Evolutionary conservation across 768 basidiomycete species (phyloP).

Genomic region (Suillus brevipes): DNA sequence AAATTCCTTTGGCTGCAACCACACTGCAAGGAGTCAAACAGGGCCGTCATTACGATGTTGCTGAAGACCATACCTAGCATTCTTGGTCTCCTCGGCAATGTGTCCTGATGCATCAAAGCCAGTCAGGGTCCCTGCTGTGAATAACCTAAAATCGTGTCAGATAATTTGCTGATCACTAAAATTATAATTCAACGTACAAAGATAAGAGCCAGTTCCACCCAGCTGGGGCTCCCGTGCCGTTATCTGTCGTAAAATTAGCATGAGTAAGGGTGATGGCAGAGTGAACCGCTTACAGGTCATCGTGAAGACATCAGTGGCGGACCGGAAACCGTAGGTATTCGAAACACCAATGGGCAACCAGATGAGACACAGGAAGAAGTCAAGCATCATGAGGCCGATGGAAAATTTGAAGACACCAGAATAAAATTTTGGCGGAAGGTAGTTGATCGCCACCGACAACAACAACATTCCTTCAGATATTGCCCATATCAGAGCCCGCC

Average conservation of each 20-base stretch:
- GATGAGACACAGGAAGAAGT: constrained; percentile 84
- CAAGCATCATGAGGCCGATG: constrained; percentile 72
- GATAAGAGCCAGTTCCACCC: constrained; percentile 93
- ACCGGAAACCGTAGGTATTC: constrained; percentile 85
- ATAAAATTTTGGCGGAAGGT: constrained; percentile 75
- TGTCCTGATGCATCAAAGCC: constrained; percentile 92
- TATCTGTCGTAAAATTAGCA: constrained; percentile 49
- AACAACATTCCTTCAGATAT: constrained; percentile 73
- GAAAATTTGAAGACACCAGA: constrained; percentile 78
- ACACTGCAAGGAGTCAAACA: constrained; percentile 43
- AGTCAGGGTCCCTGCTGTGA: constrained; percentile 84
- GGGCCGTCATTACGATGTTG: not conserved
- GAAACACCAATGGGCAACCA: constrained; percentile 94
- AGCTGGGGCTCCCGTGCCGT: constrained; percentile 83
- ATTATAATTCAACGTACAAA: constrained; percentile 51
- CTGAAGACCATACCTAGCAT: constrained; percentile 52
- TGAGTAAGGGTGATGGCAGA: constrained; percentile 6
- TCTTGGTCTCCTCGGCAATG: constrained; percentile 86
- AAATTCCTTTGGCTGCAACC: constrained; percentile 79
- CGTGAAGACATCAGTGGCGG: constrained; percentile 81
- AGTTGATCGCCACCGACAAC: constrained; percentile 78
- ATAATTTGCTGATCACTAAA: not conserved
- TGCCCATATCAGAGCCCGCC: constrained; percentile 84
- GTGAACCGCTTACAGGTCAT: constrained; percentile 67
- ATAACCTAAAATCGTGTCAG: constrained; percentile 66